These are phyloP conservation scores for Podila minutissima DNA, from an alignment of 192 early-diverging fungal species.

Conservation along the genomic window DNA sequence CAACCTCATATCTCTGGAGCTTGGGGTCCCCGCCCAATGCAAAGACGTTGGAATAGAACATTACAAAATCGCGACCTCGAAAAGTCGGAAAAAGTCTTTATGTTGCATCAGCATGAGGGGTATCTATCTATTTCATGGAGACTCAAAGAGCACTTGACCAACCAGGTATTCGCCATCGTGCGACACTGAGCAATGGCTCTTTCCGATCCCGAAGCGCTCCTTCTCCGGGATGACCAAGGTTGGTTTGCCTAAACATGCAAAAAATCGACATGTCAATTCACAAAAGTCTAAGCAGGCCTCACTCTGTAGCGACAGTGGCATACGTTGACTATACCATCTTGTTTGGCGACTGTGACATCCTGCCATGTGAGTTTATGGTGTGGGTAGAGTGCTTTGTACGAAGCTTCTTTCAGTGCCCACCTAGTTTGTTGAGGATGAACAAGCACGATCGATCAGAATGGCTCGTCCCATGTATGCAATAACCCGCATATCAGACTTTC, in stretches of 20 bases:
- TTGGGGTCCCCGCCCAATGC: no score
- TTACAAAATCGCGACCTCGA: no score
- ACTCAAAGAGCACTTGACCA: slow-evolving; percentile 74
- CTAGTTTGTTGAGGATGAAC: slow-evolving; percentile 27
- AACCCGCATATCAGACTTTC: neutral
- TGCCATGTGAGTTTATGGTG: slow-evolving; percentile 65
- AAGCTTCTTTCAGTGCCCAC: slow-evolving; percentile 80
- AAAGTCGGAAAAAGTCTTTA: neutral
- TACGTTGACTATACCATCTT: slow-evolving; percentile 47
- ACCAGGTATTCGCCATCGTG: slow-evolving; percentile 84
- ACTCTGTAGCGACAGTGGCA: neutral
- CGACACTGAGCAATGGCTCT: slow-evolving; percentile 69
- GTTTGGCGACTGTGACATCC: slow-evolving; percentile 67
- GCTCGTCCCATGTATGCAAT: neutral
- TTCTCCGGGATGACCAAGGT: slow-evolving; percentile 47
- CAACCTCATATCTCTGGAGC: no score
- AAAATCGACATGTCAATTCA: no score
- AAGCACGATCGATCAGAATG: neutral
- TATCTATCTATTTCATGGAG: neutral
- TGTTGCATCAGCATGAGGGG: neutral
- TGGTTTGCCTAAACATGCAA: slow-evolving; percentile 55
- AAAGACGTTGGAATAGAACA: no score
- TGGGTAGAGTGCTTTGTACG: slow-evolving; percentile 78
- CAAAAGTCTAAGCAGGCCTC: no score
- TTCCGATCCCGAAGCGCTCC: slow-evolving; percentile 37